Evolutionary conservation across 176 grass and related monocot genomes (phyloP), one percentile per base, ranked within the genome.

Genomic region (Juncus inflexus): DNA sequence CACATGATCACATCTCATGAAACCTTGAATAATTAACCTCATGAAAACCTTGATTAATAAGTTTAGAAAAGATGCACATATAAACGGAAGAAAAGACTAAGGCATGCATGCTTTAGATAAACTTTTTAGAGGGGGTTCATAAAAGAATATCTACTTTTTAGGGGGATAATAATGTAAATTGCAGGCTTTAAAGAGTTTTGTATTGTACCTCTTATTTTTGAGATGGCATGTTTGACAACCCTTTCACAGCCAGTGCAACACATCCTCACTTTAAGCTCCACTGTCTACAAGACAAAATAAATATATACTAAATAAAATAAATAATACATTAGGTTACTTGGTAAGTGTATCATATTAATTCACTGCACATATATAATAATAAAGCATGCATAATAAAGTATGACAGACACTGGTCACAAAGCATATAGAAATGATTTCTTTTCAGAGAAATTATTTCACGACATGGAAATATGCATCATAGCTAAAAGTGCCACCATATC

Each of bases 201-300:
- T 5, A 47, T 47, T 39, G 5, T 55, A 74, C 89, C 85, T 80
- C 76, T 84, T 53, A 95, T 78, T 71, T 80, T 86, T 6, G 71
- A 40, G 7, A 89, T 59, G n/a, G 90, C 79, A 6, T 78, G 61
- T 62, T 81, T 71, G 12, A 95, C 90, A 2, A 72, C 69, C 42
- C 82, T 69, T 74, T 89, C 82, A 67, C 85, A 95, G 50, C 90
- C 90, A 7, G 52, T 62, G 85, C 90, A 95, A 55, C 85, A 86
- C 90, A 95, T 95, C 69, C 76, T 55, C 13, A 95, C 90, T 79
- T 78, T 89, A 12, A 95, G 90, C 61, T 86, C 85, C 68, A 95
- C 90, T 1, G 82, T 95, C 90, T 82, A 69, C n/a, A 62, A 55
- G 7, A 1, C 51, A 15, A 52, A 67, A 52, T 67, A 37, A 67